Evolutionary conservation across 768 basidiomycete genomes (phyloP), one percentile per base, ranked within the genome.

Genomic region (Auricularia heimuer): DNA sequence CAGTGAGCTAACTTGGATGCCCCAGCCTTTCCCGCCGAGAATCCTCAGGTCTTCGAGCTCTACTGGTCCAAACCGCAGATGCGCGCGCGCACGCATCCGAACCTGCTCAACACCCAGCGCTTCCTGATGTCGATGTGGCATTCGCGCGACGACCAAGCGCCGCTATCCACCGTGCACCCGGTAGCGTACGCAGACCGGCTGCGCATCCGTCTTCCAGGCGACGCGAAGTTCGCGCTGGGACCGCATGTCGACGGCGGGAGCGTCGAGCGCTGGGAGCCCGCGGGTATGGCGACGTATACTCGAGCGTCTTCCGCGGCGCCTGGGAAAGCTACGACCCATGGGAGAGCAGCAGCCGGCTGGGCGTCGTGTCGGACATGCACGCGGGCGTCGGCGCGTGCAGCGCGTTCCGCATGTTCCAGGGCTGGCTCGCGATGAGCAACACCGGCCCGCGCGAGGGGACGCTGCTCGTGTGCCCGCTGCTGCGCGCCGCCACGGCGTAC

Each of bases 151-250:
- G 72, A 79, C 1, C 66, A 70, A 35, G 73, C 80, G 34, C 72
- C 75, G 34, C 73, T 87, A 64, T 78, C 77, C 65, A 77, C 89
- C 35, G 68, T 74, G 11, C 83, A 79, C 2, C 88, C 89, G 0
- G 74, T 92, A n/a, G 83, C 85, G 1, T 92, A 92, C 73, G 88
- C 84, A 65, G 90, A 93, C 74, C 81, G 90, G 4, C 75, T 92
- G 11, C 81, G 89, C 2, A 88, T 91, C 60, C 82, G 91, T 4
- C 80, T 79, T 35, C 88, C 89, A 0, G 91, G 90, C 0, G 89
- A 90, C 66, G 74, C 78, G 12, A 79, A 80, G 61, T 91, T 91
- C 70, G 80, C 83, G 0, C 75, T 91, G 2, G 88, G 85, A 0
- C 85, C 88, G 11, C 85, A 88, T 1, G 21, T 51, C 18, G 47